These are phyloP conservation scores for Fusarium staphyleae DNA, from an alignment of 2,329 filamentous ascomycete species.

Conservation along the genomic window DNA sequence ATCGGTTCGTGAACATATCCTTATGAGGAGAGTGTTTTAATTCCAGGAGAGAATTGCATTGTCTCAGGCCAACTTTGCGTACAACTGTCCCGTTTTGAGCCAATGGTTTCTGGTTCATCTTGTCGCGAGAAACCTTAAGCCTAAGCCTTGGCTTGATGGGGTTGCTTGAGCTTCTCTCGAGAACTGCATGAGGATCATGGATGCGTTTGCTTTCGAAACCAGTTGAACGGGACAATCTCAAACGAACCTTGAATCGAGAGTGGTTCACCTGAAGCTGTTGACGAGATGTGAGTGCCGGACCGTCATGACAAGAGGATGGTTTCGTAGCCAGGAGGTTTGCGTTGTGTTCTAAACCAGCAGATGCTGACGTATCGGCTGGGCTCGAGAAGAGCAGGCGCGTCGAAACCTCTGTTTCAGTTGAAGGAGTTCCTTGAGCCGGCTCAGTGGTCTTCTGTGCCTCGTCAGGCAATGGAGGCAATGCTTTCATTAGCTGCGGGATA, in stretches of 20 bases:
- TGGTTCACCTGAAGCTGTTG: constrained; percentile 17
- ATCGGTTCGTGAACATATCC: constrained; percentile 8
- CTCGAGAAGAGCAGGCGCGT: constrained; percentile 19
- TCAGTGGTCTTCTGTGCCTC: constrained; percentile 23
- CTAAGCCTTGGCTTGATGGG: constrained; percentile 35
- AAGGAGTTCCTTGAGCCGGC: neutral
- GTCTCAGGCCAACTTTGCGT: constrained; percentile 41
- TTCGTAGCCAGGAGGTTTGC: constrained; percentile 1
- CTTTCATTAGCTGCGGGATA: constrained; percentile 61
- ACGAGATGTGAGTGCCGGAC: neutral
- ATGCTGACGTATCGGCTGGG: constrained; percentile 13
- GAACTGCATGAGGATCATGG: neutral
- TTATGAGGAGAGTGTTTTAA: constrained; percentile 34
- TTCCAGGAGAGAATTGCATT: constrained; percentile 45
- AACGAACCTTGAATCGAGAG: constrained; percentile 42
- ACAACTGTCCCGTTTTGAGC: constrained; percentile 21
- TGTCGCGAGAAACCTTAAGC: constrained; percentile 46
- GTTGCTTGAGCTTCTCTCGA: constrained; percentile 16
- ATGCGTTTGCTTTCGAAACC: constrained; percentile 10
- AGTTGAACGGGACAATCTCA: constrained; percentile 33
- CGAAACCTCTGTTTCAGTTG: constrained; percentile 11
- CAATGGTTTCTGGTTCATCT: constrained; percentile 32
- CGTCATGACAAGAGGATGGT: neutral
- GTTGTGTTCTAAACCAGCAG: constrained; percentile 1
- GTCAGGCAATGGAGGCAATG: constrained; percentile 55